Evolutionary conservation across 1,284 basidiomycete species (phyloP), one percentile per base, ranked within the genome.

Genomic region (Sphaerobolus stellatus): DNA sequence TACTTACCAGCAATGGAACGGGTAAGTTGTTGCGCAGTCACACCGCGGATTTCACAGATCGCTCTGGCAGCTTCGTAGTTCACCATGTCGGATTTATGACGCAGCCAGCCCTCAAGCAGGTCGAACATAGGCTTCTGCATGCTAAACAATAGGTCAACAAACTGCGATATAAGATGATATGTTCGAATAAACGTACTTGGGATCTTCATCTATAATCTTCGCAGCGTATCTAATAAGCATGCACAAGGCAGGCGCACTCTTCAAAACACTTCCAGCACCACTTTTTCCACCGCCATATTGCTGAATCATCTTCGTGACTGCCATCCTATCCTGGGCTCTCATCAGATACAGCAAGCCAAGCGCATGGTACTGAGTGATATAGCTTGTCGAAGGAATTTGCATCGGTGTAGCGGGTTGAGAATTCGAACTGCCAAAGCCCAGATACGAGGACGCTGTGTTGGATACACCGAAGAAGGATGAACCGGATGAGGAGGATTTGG

Each of bases 31-130:
- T 82, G 71, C 13, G 86, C 68, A 25, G 86, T 81, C 25, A 95
- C 86, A 61, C 86, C 85, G 70, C 86, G 90, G 89, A 98, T 92
- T 71, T 98, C 95, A 70, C 95, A 98, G 60, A 99, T 96, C 18
- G 89, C 95, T 50, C 96, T 87, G 5, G 97, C 97, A 28, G 96
- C 97, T 72, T 99, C 97, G 64, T 96, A 93, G 75, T 98, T 99
- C 70, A 99, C 97, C 97, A 98, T 99, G 71, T 99, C 97, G 67
- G 94, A 96, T 80, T 99, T 99, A 75, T 99, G 97, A 58, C 95
- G 86, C 57, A 99, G 78, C 86, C 95, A 96, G 40, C 91, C 88
- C 69, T 99, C 97, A 50, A 99, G 80, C 45, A 98, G 82, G 64
- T 98, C 96, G 57, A 94, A 79, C 83, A 99, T 98, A 65, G 92